Percentiles rank a stretch among this genome's conserved stretches.
phyloP scores from a whole-genome alignment of 257 asterid species.

The Ophiorrhiza pumila region DNA sequence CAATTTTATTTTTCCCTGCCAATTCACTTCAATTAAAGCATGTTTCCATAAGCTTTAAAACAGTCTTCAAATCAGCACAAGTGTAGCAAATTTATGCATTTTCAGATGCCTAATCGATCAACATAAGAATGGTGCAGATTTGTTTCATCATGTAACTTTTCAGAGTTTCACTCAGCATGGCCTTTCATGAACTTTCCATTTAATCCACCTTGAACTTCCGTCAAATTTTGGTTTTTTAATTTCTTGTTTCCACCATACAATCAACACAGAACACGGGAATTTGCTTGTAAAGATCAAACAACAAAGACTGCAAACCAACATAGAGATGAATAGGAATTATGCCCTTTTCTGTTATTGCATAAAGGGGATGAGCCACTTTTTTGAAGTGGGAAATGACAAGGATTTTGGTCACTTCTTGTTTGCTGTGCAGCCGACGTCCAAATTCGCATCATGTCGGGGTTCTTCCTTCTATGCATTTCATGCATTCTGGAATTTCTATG shows the following conservation, averaged over 20 bases:
- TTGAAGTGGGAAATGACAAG: constrained; percentile 11
- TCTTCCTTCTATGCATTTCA: not conserved
- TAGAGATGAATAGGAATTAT: not conserved
- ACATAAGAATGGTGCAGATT: not conserved
- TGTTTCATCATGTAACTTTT: not conserved
- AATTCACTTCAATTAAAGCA: too few relatives aligned
- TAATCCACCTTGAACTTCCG: not conserved
- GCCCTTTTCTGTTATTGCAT: not conserved
- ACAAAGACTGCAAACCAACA: not conserved
- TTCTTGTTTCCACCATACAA: too few relatives aligned
- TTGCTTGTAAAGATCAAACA: not conserved
- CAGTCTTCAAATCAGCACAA: too few relatives aligned
- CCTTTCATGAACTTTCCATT: not conserved
- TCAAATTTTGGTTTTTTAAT: not conserved
- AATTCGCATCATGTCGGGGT: not conserved
- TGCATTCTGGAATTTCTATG: not conserved
- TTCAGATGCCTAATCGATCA: too few relatives aligned
- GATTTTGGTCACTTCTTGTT: constrained; percentile 12
- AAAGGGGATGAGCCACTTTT: not conserved
- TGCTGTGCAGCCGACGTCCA: not conserved
- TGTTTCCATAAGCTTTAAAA: too few relatives aligned
- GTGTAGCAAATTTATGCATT: too few relatives aligned
- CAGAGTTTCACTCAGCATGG: not conserved
- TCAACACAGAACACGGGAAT: too few relatives aligned
- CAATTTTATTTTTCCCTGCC: too few relatives aligned